A percentile compares a stretch with the other conserved stretches of the same genome.
These are phyloP conservation scores for Sodiomyces alkalinus DNA, from an alignment of 2,329 filamentous ascomycete genomes.

Conservation along the genomic window DNA sequence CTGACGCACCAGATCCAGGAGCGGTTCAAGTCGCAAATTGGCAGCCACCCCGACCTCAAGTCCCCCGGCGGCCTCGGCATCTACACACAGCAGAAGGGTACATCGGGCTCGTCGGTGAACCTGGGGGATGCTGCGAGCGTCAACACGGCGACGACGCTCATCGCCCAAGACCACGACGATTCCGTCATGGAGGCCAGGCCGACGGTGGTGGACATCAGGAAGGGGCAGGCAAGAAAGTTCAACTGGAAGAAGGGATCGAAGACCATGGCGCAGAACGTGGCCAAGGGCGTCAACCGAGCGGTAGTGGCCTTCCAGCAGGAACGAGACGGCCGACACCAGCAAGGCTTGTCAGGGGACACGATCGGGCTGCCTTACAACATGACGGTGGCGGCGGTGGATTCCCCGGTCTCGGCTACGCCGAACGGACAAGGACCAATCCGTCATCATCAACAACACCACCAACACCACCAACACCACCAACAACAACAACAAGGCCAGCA, in stretches of 20 bases:
- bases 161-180: slow-evolving; percentile 52
- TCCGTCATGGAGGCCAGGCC: slow-evolving; percentile 55
- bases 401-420: slow-evolving; percentile 19
- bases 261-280: slow-evolving; percentile 84
- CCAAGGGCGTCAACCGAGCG: slow-evolving; percentile 85
- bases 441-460: too few species aligned
- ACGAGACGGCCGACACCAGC: slow-evolving; percentile 33
- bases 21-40: slow-evolving; percentile 68
- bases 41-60: slow-evolving; percentile 29
- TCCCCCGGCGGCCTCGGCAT: slow-evolving; percentile 41
- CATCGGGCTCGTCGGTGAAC: slow-evolving; percentile 33
- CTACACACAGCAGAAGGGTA: slow-evolving; percentile 36
- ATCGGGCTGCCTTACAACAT: slow-evolving; percentile 59
- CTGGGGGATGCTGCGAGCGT: slow-evolving; percentile 34
- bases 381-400: slow-evolving; percentile 41
- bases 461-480: too few species aligned
- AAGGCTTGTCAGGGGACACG: slow-evolving; percentile 43
- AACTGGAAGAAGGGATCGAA: slow-evolving; percentile 98
- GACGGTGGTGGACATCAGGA: slow-evolving; percentile 90
- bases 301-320: slow-evolving; percentile 57
- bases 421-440: too few species aligned
- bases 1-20: slow-evolving; percentile 89
- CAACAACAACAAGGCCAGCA: slow-evolving; percentile 11
- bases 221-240: slow-evolving; percentile 89
- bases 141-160: slow-evolving; percentile 41